Base-by-base conservation (phyloP, 441 rosid species). In the Adansonia gregorii region DNA sequence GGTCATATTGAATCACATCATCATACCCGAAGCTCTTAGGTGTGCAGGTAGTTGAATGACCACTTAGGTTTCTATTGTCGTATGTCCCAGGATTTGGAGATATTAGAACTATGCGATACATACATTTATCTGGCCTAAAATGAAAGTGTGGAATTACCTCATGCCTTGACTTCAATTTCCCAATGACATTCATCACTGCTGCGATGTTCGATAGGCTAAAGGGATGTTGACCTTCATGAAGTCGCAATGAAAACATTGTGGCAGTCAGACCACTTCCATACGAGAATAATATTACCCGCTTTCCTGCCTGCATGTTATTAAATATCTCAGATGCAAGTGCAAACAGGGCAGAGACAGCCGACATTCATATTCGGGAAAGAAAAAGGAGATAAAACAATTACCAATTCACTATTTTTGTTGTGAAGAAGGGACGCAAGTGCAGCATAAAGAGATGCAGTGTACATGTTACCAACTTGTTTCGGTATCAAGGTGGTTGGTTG, bases 401-500 rank as follows among this genome's bases (percentile, higher is more conserved):
- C 99, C 98, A 95, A 79, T 78, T 88, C 88, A 56, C 76, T 80
- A 58, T 91, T 78, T 84, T 89, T 92, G 74, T 88, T 90, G 89
- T 95, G 93, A 84, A 95, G 81, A 46, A 95, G 94, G 68, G 99
- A 94, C 60, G 86, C 95, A 78, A 95, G 91, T 69, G 99, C 99
- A 46, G 98, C 97, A 78, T 94, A 95, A 51, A 95, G 77, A 74
- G 99, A 95, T 79, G 98, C 99, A 1, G 99, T 95, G 85, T 95
- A 94, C 98, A 93, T 95, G 88, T 95, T 95, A 78, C 99, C 99
- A n/a, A 94, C 95, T 94, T 92, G 92, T 78, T 95, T 95, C 20
- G 99, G 99, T 69, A 95, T 45, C 88, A 94, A 85, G 74, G 97
- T 91, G 58, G 97, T 85, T 4, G 97, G 97, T 78, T 90, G 95